Evolutionary conservation across 208 protist genomes (phyloP).

Genomic region (Wallacemonas sp.): DNA sequence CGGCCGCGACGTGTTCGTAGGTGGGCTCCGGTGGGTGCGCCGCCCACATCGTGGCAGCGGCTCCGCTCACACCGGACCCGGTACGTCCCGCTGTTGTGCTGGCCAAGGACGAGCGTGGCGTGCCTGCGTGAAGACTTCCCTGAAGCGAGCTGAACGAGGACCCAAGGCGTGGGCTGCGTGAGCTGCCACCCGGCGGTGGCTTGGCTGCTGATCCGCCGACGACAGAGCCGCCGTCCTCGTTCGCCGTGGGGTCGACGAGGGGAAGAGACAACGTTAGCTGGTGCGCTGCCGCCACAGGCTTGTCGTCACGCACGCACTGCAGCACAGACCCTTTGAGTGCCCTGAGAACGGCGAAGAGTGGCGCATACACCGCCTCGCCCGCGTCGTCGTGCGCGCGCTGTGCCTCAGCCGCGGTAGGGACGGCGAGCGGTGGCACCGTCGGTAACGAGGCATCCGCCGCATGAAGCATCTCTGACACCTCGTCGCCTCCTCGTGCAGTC

Average conservation of each 20-base stretch:
- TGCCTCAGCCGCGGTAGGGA: neutral
- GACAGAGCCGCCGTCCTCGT: neutral
- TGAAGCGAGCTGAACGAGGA: neutral
- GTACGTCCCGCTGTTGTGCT: conserved; percentile 4
- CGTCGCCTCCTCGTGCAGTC: too few species aligned
- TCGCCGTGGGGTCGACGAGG: conserved; percentile 7
- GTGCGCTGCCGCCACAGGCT: conserved; percentile 34
- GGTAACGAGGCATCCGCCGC: neutral
- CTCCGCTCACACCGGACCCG: neutral
- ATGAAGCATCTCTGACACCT: too few species aligned
- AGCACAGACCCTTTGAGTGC: conserved; percentile 58
- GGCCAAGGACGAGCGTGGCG: conserved; percentile 14
- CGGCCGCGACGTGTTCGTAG: conserved; percentile 40
- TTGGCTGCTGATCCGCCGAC: too few species aligned
- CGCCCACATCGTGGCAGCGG: conserved; percentile 23
- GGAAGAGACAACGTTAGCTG: conserved; percentile 27
- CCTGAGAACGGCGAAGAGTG: conserved; percentile 36
- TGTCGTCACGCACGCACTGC: conserved; percentile 40
- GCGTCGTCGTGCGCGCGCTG: conserved; percentile 13
- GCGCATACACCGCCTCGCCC: conserved; percentile 17
- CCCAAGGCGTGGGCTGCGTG: neutral
- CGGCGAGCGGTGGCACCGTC: neutral
- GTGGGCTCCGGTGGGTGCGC: conserved; percentile 16
- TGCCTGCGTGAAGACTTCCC: neutral
- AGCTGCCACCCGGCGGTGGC: too few species aligned